Evolutionary conservation across 805 yeast genomes (phyloP).

Genomic region (Yamadazyma kitorensis): DNA sequence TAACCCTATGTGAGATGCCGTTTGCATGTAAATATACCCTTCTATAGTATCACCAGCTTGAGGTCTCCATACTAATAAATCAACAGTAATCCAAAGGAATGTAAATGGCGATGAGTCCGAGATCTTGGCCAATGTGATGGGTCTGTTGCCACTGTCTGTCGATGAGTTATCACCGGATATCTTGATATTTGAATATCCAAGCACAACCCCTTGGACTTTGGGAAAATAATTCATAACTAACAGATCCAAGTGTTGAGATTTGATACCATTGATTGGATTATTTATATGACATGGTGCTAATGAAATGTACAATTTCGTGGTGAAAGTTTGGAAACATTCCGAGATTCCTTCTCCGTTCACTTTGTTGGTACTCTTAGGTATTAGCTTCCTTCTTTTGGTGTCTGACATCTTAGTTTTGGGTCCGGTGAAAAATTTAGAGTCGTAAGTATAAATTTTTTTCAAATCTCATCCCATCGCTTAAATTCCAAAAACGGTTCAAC

Average conservation of each 20-base stretch:
- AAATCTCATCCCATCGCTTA: no score
- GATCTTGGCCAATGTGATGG: conserved; percentile 60
- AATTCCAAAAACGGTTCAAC: no score
- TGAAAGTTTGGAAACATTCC: conserved; percentile 64
- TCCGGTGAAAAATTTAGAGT: no score
- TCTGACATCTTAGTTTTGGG: no score
- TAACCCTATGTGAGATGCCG: conserved; percentile 92
- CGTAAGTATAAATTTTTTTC: no score
- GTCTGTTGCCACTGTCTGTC: conserved; percentile 35
- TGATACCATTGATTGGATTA: conserved; percentile 74
- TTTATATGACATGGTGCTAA: conserved; percentile 78
- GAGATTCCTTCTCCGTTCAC: conserved; percentile 48
- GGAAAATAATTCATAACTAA: conserved; percentile 78
- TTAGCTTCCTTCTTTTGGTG: conserved; percentile 19
- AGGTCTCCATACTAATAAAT: conserved; percentile 87
- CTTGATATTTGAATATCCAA: conserved; percentile 70
- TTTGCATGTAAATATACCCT: conserved; percentile 87
- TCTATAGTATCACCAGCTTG: conserved; percentile 81
- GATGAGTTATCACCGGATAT: conserved; percentile 42
- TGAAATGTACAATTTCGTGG: conserved; percentile 70
- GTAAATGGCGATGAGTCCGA: conserved; percentile 83
- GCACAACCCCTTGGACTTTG: conserved; percentile 75
- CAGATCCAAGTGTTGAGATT: conserved; percentile 86
- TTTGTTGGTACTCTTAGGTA: conserved; percentile 34
- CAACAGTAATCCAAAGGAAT: conserved; percentile 82